A percentile compares a stretch with the other conserved stretches of the same genome.
Conservation (phyloP, 139 green algal species). For the Coelastrella sp. region DNA sequence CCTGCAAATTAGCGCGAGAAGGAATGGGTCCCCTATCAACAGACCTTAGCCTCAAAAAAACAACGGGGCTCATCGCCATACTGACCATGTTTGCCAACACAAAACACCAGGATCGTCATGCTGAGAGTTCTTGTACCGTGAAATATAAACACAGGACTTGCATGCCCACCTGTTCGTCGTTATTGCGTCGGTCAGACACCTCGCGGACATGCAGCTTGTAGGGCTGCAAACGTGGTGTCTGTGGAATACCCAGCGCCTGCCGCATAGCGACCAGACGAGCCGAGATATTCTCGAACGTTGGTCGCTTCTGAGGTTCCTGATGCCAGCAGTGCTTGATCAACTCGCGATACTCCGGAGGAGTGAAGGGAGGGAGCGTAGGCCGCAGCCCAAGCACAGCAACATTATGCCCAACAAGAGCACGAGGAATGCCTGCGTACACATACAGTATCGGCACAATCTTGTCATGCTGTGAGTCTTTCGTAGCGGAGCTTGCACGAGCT, state of each 20-base stretch:
- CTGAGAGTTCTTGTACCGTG: not conserved
- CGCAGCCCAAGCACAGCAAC: conserved; percentile 39
- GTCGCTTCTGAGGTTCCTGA: conserved; percentile 7
- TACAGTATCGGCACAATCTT: too few species aligned
- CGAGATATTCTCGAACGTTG: conserved; percentile 17
- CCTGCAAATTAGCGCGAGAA: not conserved
- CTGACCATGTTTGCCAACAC: not conserved
- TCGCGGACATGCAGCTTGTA: conserved; percentile 1
- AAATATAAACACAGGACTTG: not conserved
- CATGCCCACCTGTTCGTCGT: conserved; percentile 11
- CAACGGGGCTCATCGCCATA: not conserved
- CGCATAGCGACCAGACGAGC: conserved; percentile 32
- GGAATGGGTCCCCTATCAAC: not conserved
- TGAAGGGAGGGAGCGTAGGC: conserved; percentile 46
- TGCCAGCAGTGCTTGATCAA: conserved; percentile 59
- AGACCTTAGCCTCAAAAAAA: too few species aligned
- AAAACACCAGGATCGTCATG: not conserved
- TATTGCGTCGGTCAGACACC: not conserved
- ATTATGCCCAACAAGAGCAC: conserved; percentile 55
- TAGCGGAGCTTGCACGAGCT: too few species aligned
- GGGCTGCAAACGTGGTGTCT: conserved; percentile 1
- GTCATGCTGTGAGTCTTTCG: too few species aligned
- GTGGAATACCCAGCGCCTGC: not conserved
- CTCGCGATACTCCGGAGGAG: conserved; percentile 30
- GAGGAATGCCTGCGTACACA: conserved; percentile 23